A percentile compares a stretch with the other conserved stretches of the same genome.
phyloP scores from a whole-genome alignment of 164 flowering plant species.

The Protea cynaroides region DNA sequence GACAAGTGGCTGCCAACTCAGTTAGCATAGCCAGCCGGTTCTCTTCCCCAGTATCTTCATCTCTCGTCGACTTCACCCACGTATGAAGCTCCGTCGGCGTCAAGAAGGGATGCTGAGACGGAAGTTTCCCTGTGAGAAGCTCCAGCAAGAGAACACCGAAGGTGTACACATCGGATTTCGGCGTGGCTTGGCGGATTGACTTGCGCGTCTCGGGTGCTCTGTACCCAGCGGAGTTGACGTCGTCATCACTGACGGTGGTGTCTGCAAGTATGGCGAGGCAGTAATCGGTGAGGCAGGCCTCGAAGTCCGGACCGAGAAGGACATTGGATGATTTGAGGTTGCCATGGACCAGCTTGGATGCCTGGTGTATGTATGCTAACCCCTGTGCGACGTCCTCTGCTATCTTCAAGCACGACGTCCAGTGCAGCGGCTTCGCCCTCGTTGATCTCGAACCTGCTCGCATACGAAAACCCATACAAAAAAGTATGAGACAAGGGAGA shows the following conservation, averaged over 20 bases:
- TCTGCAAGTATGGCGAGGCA: conserved; percentile 44
- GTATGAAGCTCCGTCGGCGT: conserved; percentile 35
- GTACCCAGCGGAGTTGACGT: conserved; percentile 30
- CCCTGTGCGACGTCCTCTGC: conserved; percentile 98
- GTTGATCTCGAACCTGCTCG: conserved; percentile 77
- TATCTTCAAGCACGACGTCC: conserved; percentile 97
- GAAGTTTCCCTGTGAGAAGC: conserved; percentile 67
- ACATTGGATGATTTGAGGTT: conserved; percentile 89
- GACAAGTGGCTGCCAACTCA: conserved; percentile 62
- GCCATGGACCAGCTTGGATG: conserved; percentile 82
- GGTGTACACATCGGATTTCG: conserved; percentile 76
- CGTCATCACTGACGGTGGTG: conserved; percentile 17
- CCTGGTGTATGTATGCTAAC: conserved; percentile 90
- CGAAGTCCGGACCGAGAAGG: conserved; percentile 88
- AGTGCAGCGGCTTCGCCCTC: conserved; percentile 88
- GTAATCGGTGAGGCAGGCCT: conserved; percentile 88
- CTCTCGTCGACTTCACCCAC: conserved; percentile 67
- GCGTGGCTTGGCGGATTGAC: conserved; percentile 25
- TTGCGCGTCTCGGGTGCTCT: conserved; percentile 64
- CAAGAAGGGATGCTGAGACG: conserved; percentile 51
- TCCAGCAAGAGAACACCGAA: conserved; percentile 76
- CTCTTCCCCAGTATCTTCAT: conserved; percentile 46
- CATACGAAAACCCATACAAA: too few relatives aligned
- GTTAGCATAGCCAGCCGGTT: conserved; percentile 59
- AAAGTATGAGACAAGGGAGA: too few relatives aligned